A percentile compares a stretch with the other conserved stretches of the same genome.
phyloP scores from a whole-genome alignment of 495 filamentous ascomycete species.

The Xylaria longipes region DNA sequence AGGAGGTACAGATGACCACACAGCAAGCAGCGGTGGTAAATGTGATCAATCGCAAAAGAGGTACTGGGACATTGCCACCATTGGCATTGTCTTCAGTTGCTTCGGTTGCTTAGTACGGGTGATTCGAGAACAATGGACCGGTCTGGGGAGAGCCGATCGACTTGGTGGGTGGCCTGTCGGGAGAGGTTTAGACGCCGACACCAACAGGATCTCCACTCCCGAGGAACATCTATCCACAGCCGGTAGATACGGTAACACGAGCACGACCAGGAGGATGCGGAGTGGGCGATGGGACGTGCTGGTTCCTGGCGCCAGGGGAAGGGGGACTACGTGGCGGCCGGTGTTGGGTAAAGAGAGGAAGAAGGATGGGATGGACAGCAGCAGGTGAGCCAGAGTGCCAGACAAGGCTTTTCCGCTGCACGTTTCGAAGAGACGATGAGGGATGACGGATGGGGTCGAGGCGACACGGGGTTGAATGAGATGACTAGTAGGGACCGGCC shows the following conservation, averaged over 20 bases:
- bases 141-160: constrained; percentile 6
- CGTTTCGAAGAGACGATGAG: constrained; percentile 25
- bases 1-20: constrained; percentile 1
- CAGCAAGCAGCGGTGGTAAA: constrained; percentile 17
- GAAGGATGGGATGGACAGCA: background rate
- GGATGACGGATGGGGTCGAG: constrained; percentile 22
- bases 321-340: background rate
- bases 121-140: constrained; percentile 20
- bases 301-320: constrained; percentile 3
- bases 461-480: constrained; percentile 19
- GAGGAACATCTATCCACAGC: constrained; percentile 1
- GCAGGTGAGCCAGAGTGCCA: constrained; percentile 2
- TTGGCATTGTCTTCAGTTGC: constrained; percentile 18
- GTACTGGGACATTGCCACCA: background rate
- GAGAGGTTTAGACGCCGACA: constrained; percentile 17
- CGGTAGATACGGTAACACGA: constrained; percentile 5
- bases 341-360: constrained; percentile 1
- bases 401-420: constrained; percentile 22
- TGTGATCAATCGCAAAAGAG: constrained; percentile 23
- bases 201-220: constrained; percentile 16
- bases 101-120: background rate
- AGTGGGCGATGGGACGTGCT: background rate
- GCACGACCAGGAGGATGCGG: constrained; percentile 1
- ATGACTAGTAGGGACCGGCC: constrained; percentile 15
- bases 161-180: constrained; percentile 1